phyloP scores from a whole-genome alignment of 306 rosid species.

The Herpetospermum pedunculosum region DNA sequence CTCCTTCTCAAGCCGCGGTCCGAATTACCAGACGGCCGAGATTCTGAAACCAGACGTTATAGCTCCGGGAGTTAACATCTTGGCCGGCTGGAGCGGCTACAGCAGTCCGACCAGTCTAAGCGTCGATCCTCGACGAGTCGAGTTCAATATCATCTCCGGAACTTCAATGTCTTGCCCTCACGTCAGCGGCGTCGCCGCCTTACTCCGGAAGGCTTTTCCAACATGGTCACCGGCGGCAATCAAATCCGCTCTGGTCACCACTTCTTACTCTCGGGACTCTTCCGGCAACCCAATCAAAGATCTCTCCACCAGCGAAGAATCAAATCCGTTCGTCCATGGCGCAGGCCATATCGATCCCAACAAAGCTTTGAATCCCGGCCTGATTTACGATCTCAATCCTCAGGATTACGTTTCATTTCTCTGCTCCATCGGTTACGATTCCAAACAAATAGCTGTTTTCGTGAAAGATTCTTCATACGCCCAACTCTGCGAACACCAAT shows the following conservation, averaged over 20 bases:
- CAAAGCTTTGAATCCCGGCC: conserved; percentile 64
- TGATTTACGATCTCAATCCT: conserved; percentile 48
- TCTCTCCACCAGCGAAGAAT: conserved; percentile 55
- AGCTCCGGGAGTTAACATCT: conserved; percentile 89
- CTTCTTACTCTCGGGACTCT: conserved; percentile 56
- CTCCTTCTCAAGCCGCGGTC: conserved; percentile 85
- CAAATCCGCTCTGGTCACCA: conserved; percentile 73
- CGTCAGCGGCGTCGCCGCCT: conserved; percentile 77
- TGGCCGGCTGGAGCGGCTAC: conserved; percentile 84
- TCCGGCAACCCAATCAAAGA: conserved; percentile 49
- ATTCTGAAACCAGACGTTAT: conserved; percentile 86
- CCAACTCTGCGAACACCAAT: conserved; percentile 26
- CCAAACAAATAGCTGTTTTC: conserved; percentile 40
- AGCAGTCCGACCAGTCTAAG: conserved; percentile 62
- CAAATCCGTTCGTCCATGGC: conserved; percentile 66
- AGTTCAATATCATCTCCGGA: conserved; percentile 81
- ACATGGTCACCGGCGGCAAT: conserved; percentile 75
- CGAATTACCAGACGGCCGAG: conserved; percentile 47
- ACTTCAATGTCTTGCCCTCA: conserved; percentile 98
- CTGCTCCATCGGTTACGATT: conserved; percentile 71
- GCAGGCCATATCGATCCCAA: conserved; percentile 95
- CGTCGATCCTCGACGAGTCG: conserved; percentile 71
- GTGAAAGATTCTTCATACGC: conserved; percentile 27
- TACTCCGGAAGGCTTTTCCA: conserved; percentile 63
- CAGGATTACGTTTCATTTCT: conserved; percentile 61